Conservation (phyloP, 805 yeast species). For the Sungouiella thailandica region DNA sequence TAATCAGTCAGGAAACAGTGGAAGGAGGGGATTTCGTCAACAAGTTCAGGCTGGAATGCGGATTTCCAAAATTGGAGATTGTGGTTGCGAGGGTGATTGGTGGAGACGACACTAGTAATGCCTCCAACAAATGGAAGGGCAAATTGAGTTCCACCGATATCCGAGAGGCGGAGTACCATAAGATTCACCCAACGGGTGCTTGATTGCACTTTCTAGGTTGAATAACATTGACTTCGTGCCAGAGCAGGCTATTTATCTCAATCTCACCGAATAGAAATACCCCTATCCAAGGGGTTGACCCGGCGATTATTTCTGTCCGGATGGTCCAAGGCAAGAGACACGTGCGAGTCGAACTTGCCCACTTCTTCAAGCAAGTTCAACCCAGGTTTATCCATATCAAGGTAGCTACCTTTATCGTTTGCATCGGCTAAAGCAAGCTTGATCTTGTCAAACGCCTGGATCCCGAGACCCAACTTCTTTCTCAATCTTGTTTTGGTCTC, state of each 20-base stretch:
- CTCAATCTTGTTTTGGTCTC: slow-evolving; percentile 66
- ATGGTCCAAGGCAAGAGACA: slow-evolving; percentile 75
- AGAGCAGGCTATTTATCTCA: too few relatives aligned
- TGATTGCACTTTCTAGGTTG: too few relatives aligned
- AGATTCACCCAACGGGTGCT: too few relatives aligned
- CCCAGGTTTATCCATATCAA: slow-evolving; percentile 48
- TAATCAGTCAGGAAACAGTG: slow-evolving; percentile 75
- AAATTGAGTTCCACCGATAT: slow-evolving; percentile 84
- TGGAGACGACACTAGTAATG: slow-evolving; percentile 34
- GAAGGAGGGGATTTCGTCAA: slow-evolving; percentile 75
- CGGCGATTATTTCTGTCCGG: slow-evolving; percentile 67
- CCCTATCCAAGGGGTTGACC: slow-evolving; percentile 33
- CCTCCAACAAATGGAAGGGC: slow-evolving; percentile 48
- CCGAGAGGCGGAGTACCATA: slow-evolving; percentile 34
- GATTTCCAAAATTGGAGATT: slow-evolving; percentile 44
- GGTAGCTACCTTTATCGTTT: slow-evolving; percentile 38
- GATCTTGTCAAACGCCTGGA: slow-evolving; percentile 74
- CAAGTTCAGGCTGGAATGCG: slow-evolving; percentile 51
- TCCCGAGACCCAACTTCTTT: slow-evolving; percentile 67
- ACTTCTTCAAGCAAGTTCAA: slow-evolving; percentile 52
- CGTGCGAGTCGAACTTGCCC: slow-evolving; percentile 34
- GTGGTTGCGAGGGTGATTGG: slow-evolving; percentile 54
- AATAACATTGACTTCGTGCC: too few relatives aligned
- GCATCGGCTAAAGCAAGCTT: slow-evolving; percentile 53
- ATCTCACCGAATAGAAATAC: slow-evolving; percentile 31